phyloP scores from a whole-genome alignment of 106 monocot species.

The Iris macrosiphon region DNA sequence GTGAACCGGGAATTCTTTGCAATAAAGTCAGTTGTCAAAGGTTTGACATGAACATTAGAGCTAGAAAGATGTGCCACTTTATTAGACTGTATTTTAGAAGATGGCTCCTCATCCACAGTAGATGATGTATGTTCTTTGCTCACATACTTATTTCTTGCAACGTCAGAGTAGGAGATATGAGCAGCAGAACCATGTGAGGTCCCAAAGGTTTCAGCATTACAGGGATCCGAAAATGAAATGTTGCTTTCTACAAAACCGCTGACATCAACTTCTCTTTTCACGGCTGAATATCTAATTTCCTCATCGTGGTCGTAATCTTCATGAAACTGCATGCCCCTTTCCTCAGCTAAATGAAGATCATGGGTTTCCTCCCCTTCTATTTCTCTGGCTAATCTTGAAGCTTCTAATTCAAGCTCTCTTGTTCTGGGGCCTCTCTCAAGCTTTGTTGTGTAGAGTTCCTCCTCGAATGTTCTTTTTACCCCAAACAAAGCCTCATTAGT shows the following conservation, averaged over 20 bases:
- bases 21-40: constrained; percentile 15
- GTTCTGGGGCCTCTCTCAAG: constrained; percentile 88
- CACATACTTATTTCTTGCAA: constrained; percentile 18
- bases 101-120: constrained; percentile 26
- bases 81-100: too few relatives aligned
- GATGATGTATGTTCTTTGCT: constrained; percentile 29
- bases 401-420: constrained; percentile 68
- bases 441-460: constrained; percentile 96
- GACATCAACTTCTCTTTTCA: constrained; percentile 56
- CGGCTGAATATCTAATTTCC: constrained; percentile 88
- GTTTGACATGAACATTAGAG: constrained; percentile 5
- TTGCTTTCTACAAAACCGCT: constrained; percentile 16
- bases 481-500: constrained; percentile 86
- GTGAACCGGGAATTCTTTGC: constrained; percentile 7
- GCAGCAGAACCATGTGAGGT: constrained; percentile 9
- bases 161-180: constrained; percentile 15
- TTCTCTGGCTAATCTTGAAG: constrained; percentile 90
- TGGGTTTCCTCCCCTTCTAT: constrained; percentile 85
- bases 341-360: constrained; percentile 93
- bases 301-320: constrained; percentile 75
- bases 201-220: constrained; percentile 30
- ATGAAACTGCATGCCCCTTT: constrained; percentile 66
- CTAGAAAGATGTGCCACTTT: constrained; percentile 8
- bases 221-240: constrained; percentile 11
- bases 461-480: constrained; percentile 95